Conservation (phyloP, 2,329 filamentous ascomycete genomes). For the Exophiala xenobiotica region DNA sequence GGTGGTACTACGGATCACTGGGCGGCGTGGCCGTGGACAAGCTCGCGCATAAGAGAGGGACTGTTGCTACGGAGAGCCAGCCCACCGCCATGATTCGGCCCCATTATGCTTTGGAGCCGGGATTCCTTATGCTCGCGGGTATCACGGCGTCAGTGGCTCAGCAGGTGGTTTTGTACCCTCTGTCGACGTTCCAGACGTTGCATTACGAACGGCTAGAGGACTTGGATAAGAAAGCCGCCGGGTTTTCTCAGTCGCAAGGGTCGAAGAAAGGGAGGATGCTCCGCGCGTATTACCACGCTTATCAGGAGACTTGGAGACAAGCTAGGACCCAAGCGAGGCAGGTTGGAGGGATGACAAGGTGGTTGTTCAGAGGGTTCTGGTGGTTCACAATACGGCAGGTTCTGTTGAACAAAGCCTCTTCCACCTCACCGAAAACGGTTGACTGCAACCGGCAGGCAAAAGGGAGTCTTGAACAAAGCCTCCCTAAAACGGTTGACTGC, state of each 20-base stretch:
- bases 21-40: constrained; percentile 33
- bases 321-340: constrained; percentile 49
- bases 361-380: constrained; percentile 59
- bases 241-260: constrained; percentile 31
- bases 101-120: constrained; percentile 63
- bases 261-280: constrained; percentile 44
- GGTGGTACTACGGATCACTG: constrained; percentile 55
- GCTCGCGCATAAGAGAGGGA: constrained; percentile 29
- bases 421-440: too few species aligned
- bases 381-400: constrained; percentile 56
- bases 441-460: too few species aligned
- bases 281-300: constrained; percentile 59
- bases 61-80: constrained; percentile 14
- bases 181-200: constrained; percentile 59
- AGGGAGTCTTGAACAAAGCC: too few species aligned
- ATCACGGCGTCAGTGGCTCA: constrained; percentile 59
- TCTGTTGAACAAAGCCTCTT: too few species aligned
- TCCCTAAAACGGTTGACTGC: too few species aligned
- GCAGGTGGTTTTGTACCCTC: constrained; percentile 59
- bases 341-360: constrained; percentile 53
- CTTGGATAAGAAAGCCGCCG: constrained; percentile 53
- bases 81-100: constrained; percentile 51
- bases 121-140: constrained; percentile 61
- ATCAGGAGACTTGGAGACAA: constrained; percentile 58
- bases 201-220: constrained; percentile 61